Conservation (phyloP, 2,329 filamentous ascomycete genomes). For the Curvularia sp. region DNA sequence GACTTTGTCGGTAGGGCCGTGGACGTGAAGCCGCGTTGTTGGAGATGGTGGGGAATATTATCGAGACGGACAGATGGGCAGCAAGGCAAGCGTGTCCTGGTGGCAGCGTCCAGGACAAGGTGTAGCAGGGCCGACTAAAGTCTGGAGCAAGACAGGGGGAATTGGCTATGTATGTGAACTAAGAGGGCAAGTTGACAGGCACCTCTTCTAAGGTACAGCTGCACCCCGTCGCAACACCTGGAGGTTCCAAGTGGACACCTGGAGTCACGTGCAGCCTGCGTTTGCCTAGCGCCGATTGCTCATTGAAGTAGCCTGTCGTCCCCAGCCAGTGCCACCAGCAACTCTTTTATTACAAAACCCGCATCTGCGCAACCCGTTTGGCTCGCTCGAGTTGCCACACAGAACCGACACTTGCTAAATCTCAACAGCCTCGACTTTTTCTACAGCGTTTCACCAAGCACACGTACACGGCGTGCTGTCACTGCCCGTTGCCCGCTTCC, state of each 20-base stretch:
- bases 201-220: slow-evolving; percentile 15
- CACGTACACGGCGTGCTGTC: slow-evolving; percentile 1
- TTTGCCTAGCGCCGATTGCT: slow-evolving; percentile 24
- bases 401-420: neutral
- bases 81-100: slow-evolving; percentile 11
- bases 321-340: neutral
- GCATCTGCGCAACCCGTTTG: neutral
- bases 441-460: neutral
- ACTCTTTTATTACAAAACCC: slow-evolving; percentile 6
- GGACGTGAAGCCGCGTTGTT: slow-evolving; percentile 15
- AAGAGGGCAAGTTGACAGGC: slow-evolving; percentile 4
- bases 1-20: slow-evolving; percentile 8
- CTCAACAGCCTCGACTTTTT: neutral
- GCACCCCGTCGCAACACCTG: slow-evolving; percentile 32
- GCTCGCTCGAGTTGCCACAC: neutral
- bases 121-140: neutral
- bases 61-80: slow-evolving; percentile 22
- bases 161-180: slow-evolving; percentile 1
- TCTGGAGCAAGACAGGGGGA: slow-evolving; percentile 3
- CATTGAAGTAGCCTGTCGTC: slow-evolving; percentile 24
- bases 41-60: slow-evolving; percentile 31
- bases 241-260: slow-evolving; percentile 36
- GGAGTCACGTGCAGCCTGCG: slow-evolving; percentile 28
- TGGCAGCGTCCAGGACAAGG: neutral
- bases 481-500: slow-evolving; percentile 12